Conservation (phyloP, 768 basidiomycete genomes). For the Leccinum boreale region DNA sequence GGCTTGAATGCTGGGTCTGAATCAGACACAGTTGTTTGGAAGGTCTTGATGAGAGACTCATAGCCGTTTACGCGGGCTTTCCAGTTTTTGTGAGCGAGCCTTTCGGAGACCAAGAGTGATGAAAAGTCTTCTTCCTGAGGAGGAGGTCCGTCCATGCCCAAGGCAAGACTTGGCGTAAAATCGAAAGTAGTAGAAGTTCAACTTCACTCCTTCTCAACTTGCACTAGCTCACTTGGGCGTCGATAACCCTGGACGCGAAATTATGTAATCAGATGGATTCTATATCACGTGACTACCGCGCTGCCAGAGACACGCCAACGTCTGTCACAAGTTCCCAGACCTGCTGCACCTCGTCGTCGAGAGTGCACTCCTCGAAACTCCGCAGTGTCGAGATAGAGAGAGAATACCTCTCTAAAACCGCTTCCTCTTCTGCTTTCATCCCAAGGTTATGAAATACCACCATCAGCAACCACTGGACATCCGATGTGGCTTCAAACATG, state of each 20-base stretch:
- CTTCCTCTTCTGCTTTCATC: conserved; percentile 52
- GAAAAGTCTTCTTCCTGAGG: conserved; percentile 95
- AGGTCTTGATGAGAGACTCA: conserved; percentile 80
- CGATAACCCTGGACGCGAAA: conserved; percentile 10
- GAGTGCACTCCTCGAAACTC: conserved; percentile 39
- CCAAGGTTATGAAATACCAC: conserved; percentile 71
- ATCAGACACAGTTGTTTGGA: conserved; percentile 87
- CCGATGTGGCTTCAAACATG: conserved; percentile 55
- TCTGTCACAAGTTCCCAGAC: conserved; percentile 57
- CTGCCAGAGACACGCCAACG: conserved; percentile 55
- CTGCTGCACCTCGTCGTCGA: conserved; percentile 51
- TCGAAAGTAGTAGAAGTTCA: conserved; percentile 8
- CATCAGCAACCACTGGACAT: conserved; percentile 70
- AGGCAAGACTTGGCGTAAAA: conserved; percentile 7
- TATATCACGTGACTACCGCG: conserved; percentile 30
- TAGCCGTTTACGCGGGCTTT: conserved; percentile 96
- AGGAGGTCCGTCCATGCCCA: conserved; percentile 82
- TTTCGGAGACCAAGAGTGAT: conserved; percentile 67
- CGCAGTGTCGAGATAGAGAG: conserved; percentile 41
- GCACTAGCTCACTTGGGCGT: neutral
- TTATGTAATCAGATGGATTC: conserved; percentile 21
- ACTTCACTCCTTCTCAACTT: conserved; percentile 1
- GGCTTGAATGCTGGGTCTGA: conserved; percentile 92
- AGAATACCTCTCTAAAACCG: conserved; percentile 46
- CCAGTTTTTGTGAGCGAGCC: conserved; percentile 96